These are phyloP conservation scores for Bremia lactucae DNA, from an alignment of 352 stramenopile species.

Conservation along the genomic window DNA sequence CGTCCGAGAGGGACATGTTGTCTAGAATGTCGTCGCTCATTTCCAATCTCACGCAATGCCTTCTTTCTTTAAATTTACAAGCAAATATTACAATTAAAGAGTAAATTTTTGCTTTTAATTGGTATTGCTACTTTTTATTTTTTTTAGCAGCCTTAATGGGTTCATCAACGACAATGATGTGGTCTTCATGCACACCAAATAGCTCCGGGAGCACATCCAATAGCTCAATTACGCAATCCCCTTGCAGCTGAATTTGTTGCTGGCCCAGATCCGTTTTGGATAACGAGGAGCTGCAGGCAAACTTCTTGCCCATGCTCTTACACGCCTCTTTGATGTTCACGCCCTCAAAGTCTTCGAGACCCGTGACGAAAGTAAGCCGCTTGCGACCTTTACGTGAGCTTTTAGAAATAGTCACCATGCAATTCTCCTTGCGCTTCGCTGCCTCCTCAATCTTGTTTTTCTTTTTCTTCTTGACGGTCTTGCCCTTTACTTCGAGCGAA, in stretches of 20 bases:
- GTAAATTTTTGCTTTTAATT: not conserved
- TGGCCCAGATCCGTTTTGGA: constrained; percentile 65
- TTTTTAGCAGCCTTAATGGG: constrained; percentile 46
- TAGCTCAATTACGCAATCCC: constrained; percentile 66
- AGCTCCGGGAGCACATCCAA: constrained; percentile 64
- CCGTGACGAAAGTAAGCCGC: constrained; percentile 71
- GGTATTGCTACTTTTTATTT: constrained; percentile 20
- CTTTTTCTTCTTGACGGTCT: constrained; percentile 78
- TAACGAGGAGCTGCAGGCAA: constrained; percentile 72
- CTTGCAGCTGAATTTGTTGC: constrained; percentile 77
- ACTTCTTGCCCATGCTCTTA: constrained; percentile 74
- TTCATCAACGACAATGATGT: constrained; percentile 66
- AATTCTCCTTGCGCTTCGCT: constrained; percentile 59
- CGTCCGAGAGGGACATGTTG: constrained; percentile 77
- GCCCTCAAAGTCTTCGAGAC: constrained; percentile 68
- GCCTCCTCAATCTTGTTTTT: constrained; percentile 73
- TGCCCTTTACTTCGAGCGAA: constrained; percentile 54
- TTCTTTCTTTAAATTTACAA: not conserved
- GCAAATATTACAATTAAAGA: not conserved
- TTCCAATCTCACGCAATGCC: constrained; percentile 3
- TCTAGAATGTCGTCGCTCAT: constrained; percentile 75
- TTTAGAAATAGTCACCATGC: constrained; percentile 55
- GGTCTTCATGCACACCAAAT: constrained; percentile 63
- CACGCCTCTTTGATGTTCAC: constrained; percentile 78
- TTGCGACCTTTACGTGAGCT: constrained; percentile 71